Conservation (phyloP, 768 basidiomycete species). For the Calocybe cyanea region DNA sequence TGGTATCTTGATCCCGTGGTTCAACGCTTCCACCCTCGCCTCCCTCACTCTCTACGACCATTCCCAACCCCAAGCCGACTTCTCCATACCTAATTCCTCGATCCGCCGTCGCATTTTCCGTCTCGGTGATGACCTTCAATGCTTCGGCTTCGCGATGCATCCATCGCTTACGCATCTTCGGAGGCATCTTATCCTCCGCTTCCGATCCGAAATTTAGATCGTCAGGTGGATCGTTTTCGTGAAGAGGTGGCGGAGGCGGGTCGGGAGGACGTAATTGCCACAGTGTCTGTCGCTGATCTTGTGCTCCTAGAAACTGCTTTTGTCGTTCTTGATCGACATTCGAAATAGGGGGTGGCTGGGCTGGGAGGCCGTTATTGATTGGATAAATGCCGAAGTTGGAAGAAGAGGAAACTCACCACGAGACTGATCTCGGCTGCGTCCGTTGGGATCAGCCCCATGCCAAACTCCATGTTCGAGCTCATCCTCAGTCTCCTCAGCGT, state of each 20-base stretch:
- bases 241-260: too few species aligned
- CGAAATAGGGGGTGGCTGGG: background rate
- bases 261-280: conserved; percentile 6
- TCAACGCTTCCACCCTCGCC: background rate
- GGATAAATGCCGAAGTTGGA: too few species aligned
- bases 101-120: background rate
- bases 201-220: conserved; percentile 4
- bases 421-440: background rate
- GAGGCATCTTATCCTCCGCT: conserved; percentile 46
- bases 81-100: too few species aligned
- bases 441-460: background rate
- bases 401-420: background rate
- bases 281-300: background rate
- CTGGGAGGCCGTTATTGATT: background rate
- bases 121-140: conserved; percentile 15
- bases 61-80: background rate
- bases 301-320: background rate
- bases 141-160: conserved; percentile 28
- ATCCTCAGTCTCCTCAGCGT: conserved; percentile 10
- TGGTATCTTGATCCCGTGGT: background rate
- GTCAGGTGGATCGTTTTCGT: background rate
- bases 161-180: conserved; percentile 60
- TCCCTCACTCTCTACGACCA: too few species aligned
- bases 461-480: background rate
- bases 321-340: background rate